These are phyloP conservation scores for Azolla pinnata DNA, from an alignment of 75 land plant genomes.

Conservation along the genomic window DNA sequence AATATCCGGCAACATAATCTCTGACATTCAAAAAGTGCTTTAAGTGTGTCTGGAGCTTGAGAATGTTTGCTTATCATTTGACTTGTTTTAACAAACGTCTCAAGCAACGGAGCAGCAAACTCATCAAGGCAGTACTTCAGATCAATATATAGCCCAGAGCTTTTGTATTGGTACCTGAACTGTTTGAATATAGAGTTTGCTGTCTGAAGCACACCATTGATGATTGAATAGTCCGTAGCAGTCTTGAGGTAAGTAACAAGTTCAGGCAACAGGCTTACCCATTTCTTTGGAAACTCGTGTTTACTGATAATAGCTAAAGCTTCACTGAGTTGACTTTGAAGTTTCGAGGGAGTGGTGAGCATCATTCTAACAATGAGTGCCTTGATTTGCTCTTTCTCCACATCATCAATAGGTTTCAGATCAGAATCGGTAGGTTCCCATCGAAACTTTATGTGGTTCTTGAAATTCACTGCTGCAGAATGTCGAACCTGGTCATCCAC, in stretches of 20 bases:
- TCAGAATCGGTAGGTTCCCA: conserved; percentile 38
- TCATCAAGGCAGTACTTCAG: conserved; percentile 87
- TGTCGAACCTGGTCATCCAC: conserved; percentile 70
- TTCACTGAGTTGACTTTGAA: conserved; percentile 76
- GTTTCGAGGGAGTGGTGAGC: conserved; percentile 51
- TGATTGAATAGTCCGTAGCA: conserved; percentile 39
- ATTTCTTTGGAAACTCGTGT: conserved; percentile 75
- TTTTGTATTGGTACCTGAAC: conserved; percentile 67
- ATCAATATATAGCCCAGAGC: conserved; percentile 60
- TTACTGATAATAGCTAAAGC: conserved; percentile 66
- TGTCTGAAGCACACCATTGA: conserved; percentile 71
- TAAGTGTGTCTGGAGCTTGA: conserved; percentile 22
- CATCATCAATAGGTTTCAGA: conserved; percentile 13
- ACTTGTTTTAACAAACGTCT: conserved; percentile 60
- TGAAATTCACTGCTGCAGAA: conserved; percentile 90
- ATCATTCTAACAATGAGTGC: conserved; percentile 48
- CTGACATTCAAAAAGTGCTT: conserved; percentile 66
- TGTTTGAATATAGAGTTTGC: conserved; percentile 80
- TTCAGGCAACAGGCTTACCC: conserved; percentile 82
- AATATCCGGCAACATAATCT: conserved; percentile 86
- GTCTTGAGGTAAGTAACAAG: conserved; percentile 49
- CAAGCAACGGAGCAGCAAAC: conserved; percentile 78
- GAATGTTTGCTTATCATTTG: conserved; percentile 22
- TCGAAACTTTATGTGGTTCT: conserved; percentile 65
- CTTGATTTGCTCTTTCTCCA: conserved; percentile 76